Percentiles rank a stretch among this genome's conserved stretches.
phyloP scores from a whole-genome alignment of 176 grass and related monocot species.

The Puccinellia tenuiflora region DNA sequence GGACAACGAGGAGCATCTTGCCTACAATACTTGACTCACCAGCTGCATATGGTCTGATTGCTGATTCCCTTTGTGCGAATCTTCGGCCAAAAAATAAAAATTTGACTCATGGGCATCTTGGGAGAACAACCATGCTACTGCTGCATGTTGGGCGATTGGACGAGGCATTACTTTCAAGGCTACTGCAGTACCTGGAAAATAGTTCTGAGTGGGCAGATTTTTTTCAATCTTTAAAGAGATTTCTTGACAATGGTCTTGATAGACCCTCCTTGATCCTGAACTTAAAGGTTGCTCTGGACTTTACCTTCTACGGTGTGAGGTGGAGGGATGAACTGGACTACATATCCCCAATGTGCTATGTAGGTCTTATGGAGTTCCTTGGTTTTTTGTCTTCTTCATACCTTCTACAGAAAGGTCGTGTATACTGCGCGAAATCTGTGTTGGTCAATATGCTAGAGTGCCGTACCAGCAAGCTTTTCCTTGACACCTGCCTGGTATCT shows the following conservation, averaged over 20 bases:
- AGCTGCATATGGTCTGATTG: conserved; percentile 26
- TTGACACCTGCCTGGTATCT: conserved; percentile 35
- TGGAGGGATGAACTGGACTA: conserved; percentile 37
- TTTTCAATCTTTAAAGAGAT: conserved; percentile 31
- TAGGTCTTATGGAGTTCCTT: conserved; percentile 63
- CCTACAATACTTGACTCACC: conserved; percentile 25
- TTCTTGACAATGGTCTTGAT: conserved; percentile 37
- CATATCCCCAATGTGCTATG: conserved; percentile 48
- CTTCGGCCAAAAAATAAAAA: background rate
- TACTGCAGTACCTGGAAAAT: conserved; percentile 3
- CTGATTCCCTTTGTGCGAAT: conserved; percentile 25
- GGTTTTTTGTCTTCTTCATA: conserved; percentile 40
- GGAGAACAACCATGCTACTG: conserved; percentile 40
- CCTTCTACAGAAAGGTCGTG: conserved; percentile 5
- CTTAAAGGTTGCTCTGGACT: conserved; percentile 42
- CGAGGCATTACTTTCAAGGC: conserved; percentile 11
- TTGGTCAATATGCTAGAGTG: conserved; percentile 52
- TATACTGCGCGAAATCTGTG: conserved; percentile 49
- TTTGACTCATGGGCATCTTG: conserved; percentile 45
- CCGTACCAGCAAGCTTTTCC: conserved; percentile 33
- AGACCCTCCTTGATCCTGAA: conserved; percentile 22
- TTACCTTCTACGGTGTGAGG: background rate
- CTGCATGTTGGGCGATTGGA: conserved; percentile 37
- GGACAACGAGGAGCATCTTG: conserved; percentile 15
- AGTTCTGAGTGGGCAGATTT: conserved; percentile 37